These are phyloP conservation scores for Sporodiniella umbellata DNA, from an alignment of 371 early-diverging fungal species.

Conservation along the genomic window DNA sequence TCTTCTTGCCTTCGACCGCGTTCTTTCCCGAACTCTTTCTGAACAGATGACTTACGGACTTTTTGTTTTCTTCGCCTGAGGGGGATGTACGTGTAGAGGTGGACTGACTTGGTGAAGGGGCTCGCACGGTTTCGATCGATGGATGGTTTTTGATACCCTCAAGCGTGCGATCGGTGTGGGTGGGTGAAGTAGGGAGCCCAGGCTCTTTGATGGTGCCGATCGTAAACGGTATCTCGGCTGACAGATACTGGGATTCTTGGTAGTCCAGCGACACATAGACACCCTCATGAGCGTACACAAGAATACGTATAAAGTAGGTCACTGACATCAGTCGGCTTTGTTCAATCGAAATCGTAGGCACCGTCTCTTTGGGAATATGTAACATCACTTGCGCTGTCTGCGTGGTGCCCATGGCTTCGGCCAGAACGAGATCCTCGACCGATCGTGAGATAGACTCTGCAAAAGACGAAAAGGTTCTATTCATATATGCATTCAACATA, in stretches of 20 bases:
- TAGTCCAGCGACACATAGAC: conserved; percentile 9
- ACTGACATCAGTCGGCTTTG: conserved; percentile 16
- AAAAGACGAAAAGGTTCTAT: conserved; percentile 1
- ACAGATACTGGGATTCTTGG: conserved; percentile 11
- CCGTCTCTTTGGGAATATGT: conserved; percentile 15
- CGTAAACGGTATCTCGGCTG: conserved; percentile 16
- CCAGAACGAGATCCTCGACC: background rate
- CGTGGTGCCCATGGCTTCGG: background rate
- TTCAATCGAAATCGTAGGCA: conserved; percentile 18
- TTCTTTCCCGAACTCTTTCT: conserved; percentile 6
- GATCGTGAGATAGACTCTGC: background rate
- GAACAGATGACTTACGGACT: conserved; percentile 1
- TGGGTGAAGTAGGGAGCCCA: background rate
- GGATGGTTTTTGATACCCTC: background rate
- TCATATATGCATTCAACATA: background rate
- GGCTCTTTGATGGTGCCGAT: conserved; percentile 10
- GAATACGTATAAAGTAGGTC: conserved; percentile 14
- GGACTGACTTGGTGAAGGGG: too few species aligned
- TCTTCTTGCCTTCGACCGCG: conserved; percentile 5
- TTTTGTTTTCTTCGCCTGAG: background rate
- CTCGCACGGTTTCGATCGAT: background rate
- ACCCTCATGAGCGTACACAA: conserved; percentile 19
- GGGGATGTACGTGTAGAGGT: background rate
- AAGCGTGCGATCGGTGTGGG: too few species aligned
- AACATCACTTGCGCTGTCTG: conserved; percentile 7